These are phyloP conservation scores for Zymoseptoria passerinii DNA, from an alignment of 2,329 filamentous ascomycete genomes.

Conservation along the genomic window DNA sequence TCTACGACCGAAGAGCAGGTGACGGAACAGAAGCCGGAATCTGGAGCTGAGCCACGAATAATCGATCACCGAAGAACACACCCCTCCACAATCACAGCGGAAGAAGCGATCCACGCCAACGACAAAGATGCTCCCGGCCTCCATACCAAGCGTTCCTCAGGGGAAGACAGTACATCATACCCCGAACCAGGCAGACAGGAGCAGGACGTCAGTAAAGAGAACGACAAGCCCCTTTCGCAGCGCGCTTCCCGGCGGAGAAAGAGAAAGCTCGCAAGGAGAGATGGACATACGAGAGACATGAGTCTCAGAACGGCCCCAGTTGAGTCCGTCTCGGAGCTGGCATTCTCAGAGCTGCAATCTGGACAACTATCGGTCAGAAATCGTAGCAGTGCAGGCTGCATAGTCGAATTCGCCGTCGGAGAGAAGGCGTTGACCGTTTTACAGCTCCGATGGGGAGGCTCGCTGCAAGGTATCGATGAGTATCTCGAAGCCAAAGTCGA, in stretches of 20 bases:
- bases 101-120: too few species aligned
- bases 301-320: not conserved
- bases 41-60: too few species aligned
- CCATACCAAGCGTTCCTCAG: too few species aligned
- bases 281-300: not conserved
- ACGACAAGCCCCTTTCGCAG: too few species aligned
- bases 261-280: not conserved
- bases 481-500: constrained; percentile 8
- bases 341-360: constrained; percentile 11
- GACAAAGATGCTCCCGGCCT: too few species aligned
- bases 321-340: constrained; percentile 6
- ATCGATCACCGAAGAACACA: too few species aligned
- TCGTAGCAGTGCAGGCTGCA: constrained; percentile 9
- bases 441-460: constrained; percentile 2
- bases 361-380: constrained; percentile 16
- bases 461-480: constrained; percentile 1
- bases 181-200: too few species aligned
- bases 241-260: too few species aligned
- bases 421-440: not conserved
- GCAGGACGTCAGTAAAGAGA: too few species aligned
- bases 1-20: not conserved
- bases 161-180: too few species aligned
- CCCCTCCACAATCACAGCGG: too few species aligned
- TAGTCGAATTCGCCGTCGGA: constrained; percentile 14
- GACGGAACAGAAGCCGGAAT: not conserved